Percentiles rank a stretch among this genome's conserved stretches.
Evolutionary conservation across 2,329 filamentous ascomycete species (phyloP).

Genomic region (Aspergillus sojae): DNA sequence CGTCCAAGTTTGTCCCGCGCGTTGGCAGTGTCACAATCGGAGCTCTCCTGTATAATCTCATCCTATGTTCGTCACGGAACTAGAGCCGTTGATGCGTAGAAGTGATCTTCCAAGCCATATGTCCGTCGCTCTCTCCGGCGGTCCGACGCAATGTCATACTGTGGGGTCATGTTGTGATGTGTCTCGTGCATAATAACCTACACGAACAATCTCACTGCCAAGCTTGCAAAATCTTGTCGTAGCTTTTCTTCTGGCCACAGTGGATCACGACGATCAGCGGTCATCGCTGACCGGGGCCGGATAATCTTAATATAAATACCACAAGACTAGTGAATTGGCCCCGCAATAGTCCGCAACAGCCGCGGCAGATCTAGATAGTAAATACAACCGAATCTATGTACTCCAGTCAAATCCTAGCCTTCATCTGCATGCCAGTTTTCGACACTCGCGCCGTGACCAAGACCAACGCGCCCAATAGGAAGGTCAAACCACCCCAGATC

Average conservation of each 20-base stretch:
- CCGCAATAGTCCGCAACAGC: not conserved
- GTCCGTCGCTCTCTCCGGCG: not conserved
- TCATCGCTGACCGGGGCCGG: not conserved
- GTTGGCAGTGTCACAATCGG: not conserved
- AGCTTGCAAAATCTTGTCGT: not conserved
- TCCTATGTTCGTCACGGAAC: not conserved
- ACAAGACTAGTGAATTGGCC: not conserved
- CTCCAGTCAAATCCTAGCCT: constrained; percentile 13
- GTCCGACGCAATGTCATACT: not conserved
- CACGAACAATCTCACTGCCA: not conserved
- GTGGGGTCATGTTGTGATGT: not conserved
- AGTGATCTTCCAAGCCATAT: not conserved
- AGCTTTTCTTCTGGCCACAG: not conserved
- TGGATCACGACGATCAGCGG: not conserved
- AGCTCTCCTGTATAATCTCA: not conserved
- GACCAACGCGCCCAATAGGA: constrained; percentile 16
- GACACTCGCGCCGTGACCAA: constrained; percentile 14
- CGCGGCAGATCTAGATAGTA: not conserved
- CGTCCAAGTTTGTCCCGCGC: not conserved
- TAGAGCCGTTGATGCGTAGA: not conserved
- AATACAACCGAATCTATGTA: not conserved
- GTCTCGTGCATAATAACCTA: not conserved
- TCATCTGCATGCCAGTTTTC: constrained; percentile 11
- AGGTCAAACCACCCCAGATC: constrained; percentile 42
- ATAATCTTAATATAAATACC: not conserved